Evolutionary conservation across 2,329 filamentous ascomycete genomes (phyloP), one percentile per base, ranked within the genome.

Genomic region (Orbilia quercus): DNA sequence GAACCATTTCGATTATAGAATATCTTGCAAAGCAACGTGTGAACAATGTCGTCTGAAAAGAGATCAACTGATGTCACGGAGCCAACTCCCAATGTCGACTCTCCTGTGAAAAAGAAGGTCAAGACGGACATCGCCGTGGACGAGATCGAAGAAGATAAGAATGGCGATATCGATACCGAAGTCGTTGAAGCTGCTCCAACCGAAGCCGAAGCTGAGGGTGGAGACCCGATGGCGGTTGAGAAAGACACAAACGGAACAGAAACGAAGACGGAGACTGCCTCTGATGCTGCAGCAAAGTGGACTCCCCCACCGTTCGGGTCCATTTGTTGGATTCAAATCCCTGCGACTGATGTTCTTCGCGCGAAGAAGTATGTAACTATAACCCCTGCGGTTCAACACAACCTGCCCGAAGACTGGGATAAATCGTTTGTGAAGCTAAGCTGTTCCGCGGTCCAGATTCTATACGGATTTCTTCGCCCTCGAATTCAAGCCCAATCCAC

Each of bases 11-110:
- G 44, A 20, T 4, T 3, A 14, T 14, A 47, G 44, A 16, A 47
- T 22, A 47, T 47, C 44, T 40, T 14, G 6, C 12, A 12, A 16
- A 40, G 6, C 3, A 6, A 40, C 18, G 44, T 11, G 44, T 20
- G 22, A 47, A 47, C n/a, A 25, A 54, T 59, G 42, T 36, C 50
- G 20, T 72, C 67, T 14, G 67, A 72, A 54, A 72, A 72, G 42
- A 50, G 67, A 25, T 42, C 58, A 53, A 65, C 67, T 59, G 67
- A 72, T 54, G 59, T 72, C 53, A 72, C 67, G 9, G 67, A 72
- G 36, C 67, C 67, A 23, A 72, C 67, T 38, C 59, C 67, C 3
- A 72, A 72, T 42, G 67, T 72, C 28, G 67, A 72, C 53, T 72
- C 67, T 14, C 67, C 67, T 2, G 53, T 65, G 25, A 72, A 72